Base-by-base conservation (phyloP, 371 early-diverging fungal genomes). In the Mortierella sp. region DNA sequence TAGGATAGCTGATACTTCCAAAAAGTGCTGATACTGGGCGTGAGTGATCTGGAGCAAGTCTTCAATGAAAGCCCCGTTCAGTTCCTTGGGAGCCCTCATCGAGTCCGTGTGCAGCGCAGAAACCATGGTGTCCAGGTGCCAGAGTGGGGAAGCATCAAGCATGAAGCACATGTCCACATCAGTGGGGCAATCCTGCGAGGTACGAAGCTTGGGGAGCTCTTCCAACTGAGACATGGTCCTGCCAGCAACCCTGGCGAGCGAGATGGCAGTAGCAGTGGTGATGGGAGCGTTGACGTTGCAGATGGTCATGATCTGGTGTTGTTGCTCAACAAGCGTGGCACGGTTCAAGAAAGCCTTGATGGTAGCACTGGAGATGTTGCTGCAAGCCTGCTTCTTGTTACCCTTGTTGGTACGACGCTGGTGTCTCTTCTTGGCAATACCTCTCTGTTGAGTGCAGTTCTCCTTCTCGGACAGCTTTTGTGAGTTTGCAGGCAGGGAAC, bases 61-160 rank as follows among this genome's bases (percentile, higher is more conserved):
- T 31, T 68, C 64, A 19, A 74, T 74, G 46, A 74, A 74, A 2
- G 41, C 29, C 3, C 40, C 47, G 41, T 74, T 74, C 34, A 74
- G 50, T 17, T 68, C 63, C 54, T 60, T 67, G 54, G 76, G 76
- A 9, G 60, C 68, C 27, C 64, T 54, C 39, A 74, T 19, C 0
- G 76, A 68, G 49, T 74, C 76, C 24, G 76, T 74, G 40, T 74
- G 76, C 22, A 74, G 54, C n/a, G 76, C 76, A n/a, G 76, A 41
- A 13, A 74, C 64, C 76, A 74, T 74, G 7, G 76, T 74, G 34
- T 74, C 76, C 45, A 74, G 28, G 34, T 74, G 76, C 76, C 76
- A 74, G 29, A 74, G 61, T 8, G 76, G 76, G 0, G 76, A 74
- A 19, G 76, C 68, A 53, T 74, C 76, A 13, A 74, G 46, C 39